Evolutionary conservation across 2,329 filamentous ascomycete species (phyloP), one percentile per base, ranked within the genome.

Genomic region (Aspergillus fumigatiaffinis): DNA sequence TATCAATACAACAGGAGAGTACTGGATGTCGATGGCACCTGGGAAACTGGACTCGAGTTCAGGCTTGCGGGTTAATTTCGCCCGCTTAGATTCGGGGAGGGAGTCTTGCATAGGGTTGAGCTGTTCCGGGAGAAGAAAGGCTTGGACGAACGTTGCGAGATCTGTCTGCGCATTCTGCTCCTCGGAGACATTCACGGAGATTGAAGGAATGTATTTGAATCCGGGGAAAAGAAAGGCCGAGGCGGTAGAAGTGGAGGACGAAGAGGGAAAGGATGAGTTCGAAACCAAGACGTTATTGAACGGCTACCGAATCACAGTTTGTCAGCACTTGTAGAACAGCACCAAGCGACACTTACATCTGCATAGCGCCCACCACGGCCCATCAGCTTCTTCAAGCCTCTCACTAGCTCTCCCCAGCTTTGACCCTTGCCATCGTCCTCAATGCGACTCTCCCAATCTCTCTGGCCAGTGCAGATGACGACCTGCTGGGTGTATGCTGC

Each of bases 391-490:
- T 90, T 93, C 57, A 97, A 72, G 55, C 90, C 87, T 41, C 87
- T 85, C 79, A 84, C 67, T 75, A 82, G 65, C 28, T 66, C 63
- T 7, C 76, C 76, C 76, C 76, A 80, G 14, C 73, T 75, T 26
- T 78, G 71, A 2, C 76, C 71, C 35, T 75, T 71, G 17, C 87
- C 84, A 58, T 95, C 91, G 49, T 96, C 87, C 71, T 96, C 92
- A 60, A 97, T 95, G 56, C 85, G 84, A 68, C 89, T 92, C 28
- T 82, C 79, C 92, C 92, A 97, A 75, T 96, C 90, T 29, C 82
- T 77, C 59, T 86, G 84, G 4, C 91, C 92, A 0, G 92, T 96
- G 60, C 89, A 92, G 14, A 97, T 81, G 9, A 97, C 75, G 3
- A 97, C 83, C 65, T 97, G 92, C 73, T 95, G 88, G 1, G 86